Evolutionary conservation across 805 yeast species (phyloP).

Genomic region (Komagataella ulmi): DNA sequence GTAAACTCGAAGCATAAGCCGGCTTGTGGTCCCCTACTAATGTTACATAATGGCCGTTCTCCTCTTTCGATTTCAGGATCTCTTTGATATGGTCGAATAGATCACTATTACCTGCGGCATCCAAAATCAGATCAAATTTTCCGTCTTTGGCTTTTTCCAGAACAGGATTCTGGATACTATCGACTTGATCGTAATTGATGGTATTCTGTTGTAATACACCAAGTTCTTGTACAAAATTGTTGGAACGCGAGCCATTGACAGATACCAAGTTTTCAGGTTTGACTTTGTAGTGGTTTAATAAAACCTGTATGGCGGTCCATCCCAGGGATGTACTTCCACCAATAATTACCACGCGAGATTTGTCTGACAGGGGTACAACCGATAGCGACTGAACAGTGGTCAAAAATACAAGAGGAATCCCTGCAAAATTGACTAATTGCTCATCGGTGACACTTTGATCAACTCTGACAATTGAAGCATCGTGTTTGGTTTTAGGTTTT

Average conservation of each 20-base stretch:
- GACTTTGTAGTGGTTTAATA: slow-evolving; percentile 32
- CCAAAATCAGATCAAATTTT: slow-evolving; percentile 49
- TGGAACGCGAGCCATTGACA: slow-evolving; percentile 38
- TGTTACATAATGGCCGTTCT: slow-evolving; percentile 36
- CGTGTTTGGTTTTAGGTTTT: slow-evolving; percentile 16
- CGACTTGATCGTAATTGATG: slow-evolving; percentile 41
- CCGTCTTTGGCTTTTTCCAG: slow-evolving; percentile 19
- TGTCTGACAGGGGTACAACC: slow-evolving; percentile 22
- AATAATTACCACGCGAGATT: slow-evolving; percentile 41
- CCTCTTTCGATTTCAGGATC: slow-evolving; percentile 29
- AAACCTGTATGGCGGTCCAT: slow-evolving; percentile 37
- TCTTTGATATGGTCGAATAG: slow-evolving; percentile 28
- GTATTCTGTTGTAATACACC: slow-evolving; percentile 40
- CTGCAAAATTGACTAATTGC: slow-evolving; percentile 39
- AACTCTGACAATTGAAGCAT: slow-evolving; percentile 14
- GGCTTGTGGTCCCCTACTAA: slow-evolving; percentile 42
- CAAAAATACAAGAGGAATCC: slow-evolving; percentile 49
- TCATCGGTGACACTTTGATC: background rate
- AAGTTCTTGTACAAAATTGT: slow-evolving; percentile 23
- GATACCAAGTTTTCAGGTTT: slow-evolving; percentile 32
- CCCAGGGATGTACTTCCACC: slow-evolving; percentile 75
- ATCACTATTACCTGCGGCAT: slow-evolving; percentile 47
- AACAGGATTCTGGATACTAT: slow-evolving; percentile 9
- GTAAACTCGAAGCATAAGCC: slow-evolving; percentile 18
- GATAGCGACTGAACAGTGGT: slow-evolving; percentile 40